Evolutionary conservation across 2,329 filamentous ascomycete species (phyloP).

Genomic region (Fusarium foetens): DNA sequence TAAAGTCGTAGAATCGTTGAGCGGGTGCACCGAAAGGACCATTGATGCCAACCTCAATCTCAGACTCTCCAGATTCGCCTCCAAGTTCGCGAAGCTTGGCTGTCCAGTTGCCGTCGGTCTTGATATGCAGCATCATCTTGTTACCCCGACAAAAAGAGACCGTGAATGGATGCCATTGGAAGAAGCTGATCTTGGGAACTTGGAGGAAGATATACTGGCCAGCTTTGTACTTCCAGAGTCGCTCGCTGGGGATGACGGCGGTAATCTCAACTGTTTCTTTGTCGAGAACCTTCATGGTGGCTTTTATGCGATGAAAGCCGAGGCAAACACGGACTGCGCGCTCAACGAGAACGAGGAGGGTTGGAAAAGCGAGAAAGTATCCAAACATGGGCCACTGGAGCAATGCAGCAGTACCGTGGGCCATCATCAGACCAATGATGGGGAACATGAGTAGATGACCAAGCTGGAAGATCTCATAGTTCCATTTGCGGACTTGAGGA

Average conservation of each 20-base stretch:
- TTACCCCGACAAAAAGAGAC: conserved; percentile 64
- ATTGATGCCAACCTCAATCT: conserved; percentile 64
- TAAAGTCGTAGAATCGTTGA: conserved; percentile 67
- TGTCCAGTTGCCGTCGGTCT: conserved; percentile 68
- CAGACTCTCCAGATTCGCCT: conserved; percentile 46
- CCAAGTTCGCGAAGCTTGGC: conserved; percentile 56
- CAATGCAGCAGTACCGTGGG: conserved; percentile 62
- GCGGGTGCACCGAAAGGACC: conserved; percentile 68
- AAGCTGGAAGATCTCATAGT: conserved; percentile 67
- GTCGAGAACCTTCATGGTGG: conserved; percentile 60
- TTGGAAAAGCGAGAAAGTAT: conserved; percentile 65
- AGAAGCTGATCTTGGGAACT: conserved; percentile 62
- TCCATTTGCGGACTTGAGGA: conserved; percentile 60
- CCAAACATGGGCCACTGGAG: conserved; percentile 67
- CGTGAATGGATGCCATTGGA: conserved; percentile 70
- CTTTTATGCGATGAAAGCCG: conserved; percentile 61
- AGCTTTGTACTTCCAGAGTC: conserved; percentile 64
- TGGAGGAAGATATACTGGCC: conserved; percentile 68
- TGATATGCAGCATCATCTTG: conserved; percentile 66
- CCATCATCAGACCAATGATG: conserved; percentile 65
- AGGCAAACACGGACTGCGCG: conserved; percentile 56
- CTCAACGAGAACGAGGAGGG: conserved; percentile 61
- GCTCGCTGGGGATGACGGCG: conserved; percentile 57
- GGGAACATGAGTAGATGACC: conserved; percentile 68
- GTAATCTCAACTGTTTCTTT: conserved; percentile 63